phyloP scores from a whole-genome alignment of 495 filamentous ascomycete genomes.

The Penicillium daleae region DNA sequence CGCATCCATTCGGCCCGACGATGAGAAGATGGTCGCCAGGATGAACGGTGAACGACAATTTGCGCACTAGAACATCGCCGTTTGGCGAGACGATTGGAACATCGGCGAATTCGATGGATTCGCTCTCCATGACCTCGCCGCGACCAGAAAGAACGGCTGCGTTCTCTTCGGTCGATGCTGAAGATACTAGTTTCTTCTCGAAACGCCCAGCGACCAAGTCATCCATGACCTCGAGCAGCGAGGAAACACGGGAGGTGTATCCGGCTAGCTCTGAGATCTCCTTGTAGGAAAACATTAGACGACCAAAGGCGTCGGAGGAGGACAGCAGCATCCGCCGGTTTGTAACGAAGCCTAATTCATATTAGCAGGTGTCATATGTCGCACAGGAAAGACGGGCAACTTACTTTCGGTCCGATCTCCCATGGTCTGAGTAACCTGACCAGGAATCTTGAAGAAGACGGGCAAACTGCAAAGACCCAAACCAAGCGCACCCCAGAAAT shows the following conservation, averaged over 20 bases:
- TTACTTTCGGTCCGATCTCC: slow-evolving; percentile 89
- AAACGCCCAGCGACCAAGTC: slow-evolving; percentile 87
- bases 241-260: slow-evolving; percentile 87
- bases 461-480: slow-evolving; percentile 93
- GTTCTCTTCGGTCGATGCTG: slow-evolving; percentile 76
- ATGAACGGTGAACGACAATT: slow-evolving; percentile 82
- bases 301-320: slow-evolving; percentile 93
- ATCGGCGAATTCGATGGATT: slow-evolving; percentile 82
- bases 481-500: slow-evolving; percentile 96
- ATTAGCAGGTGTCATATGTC: slow-evolving; percentile 10
- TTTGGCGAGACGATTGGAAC: slow-evolving; percentile 98
- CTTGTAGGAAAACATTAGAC: slow-evolving; percentile 98
- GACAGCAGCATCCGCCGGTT: slow-evolving; percentile 89
- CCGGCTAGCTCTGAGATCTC: slow-evolving; percentile 96
- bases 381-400: slow-evolving; percentile 20
- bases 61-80: slow-evolving; percentile 84
- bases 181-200: slow-evolving; percentile 93
- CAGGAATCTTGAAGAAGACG: slow-evolving; percentile 92
- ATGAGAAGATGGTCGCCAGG: slow-evolving; percentile 91
- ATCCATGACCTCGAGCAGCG: slow-evolving; percentile 89
- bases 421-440: slow-evolving; percentile 70
- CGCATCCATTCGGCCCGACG: slow-evolving; percentile 95
- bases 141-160: slow-evolving; percentile 77
- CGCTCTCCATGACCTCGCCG: slow-evolving; percentile 75
- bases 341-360: slow-evolving; percentile 74